Base-by-base conservation (phyloP, 192 early-diverging fungal genomes). In the Podila verticillata region DNA sequence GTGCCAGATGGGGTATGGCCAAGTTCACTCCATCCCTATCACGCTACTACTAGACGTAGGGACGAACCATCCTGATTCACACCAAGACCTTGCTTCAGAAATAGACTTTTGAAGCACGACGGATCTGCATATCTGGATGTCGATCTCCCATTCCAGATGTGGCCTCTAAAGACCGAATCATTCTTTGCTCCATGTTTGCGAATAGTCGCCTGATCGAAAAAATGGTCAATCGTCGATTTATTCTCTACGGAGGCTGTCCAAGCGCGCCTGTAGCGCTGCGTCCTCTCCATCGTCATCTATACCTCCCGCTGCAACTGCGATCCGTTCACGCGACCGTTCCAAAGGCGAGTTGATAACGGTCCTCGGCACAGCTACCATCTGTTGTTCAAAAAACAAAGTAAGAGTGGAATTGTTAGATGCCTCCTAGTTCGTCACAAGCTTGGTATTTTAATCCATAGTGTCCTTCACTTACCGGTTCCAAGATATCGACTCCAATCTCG, bases 401-500 rank as follows among this genome's bases (percentile, higher is more conserved):
- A 3, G 28, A 6, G 12, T 3, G 48, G 15, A 48, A 48, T 48
- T 34, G 32, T 34, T 6, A 34, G 6, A 6, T 34, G 3, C 32
- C 32, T 5, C 32, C 32, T 34, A 5, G 32, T 6, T 5, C 32
- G 2, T 34, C 32, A 34, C 32, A 34, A 5, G 6, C 32, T 34
- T 34, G 32, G 32, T 34, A 34, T 39, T 39, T 39, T 39, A 13
- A 36, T 22, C 1, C 56, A 7, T 28, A 22, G 28, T 13, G 7
- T 0, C 17, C 28, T 22, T 34, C 32, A 20, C 86, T 84, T 82
- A 96, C 94, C 82, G 89, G 69, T 63, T 89, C 85, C 59, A 92
- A 86, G 60, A 96, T 57, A 47, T 83, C 87, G 71, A 99, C 93
- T 48, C 95, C 95, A 82, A 98, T 97, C 72, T 99, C 97, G 75